A percentile compares a stretch with the other conserved stretches of the same genome.
Evolutionary conservation across 1,284 basidiomycete species (phyloP).

Genomic region (Pseudozyma sp.): DNA sequence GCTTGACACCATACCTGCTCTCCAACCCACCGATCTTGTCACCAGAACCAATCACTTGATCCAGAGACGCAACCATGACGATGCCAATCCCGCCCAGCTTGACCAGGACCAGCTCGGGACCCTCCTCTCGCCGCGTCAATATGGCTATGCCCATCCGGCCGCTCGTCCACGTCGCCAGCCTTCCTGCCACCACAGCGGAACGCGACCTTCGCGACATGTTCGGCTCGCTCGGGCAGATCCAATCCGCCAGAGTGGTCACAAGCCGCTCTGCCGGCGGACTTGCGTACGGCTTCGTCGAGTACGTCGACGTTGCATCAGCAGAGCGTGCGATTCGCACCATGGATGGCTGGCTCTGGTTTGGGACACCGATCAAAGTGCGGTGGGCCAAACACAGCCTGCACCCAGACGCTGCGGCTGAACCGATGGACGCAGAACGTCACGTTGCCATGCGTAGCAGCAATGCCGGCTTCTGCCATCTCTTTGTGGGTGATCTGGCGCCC

Average conservation of each 20-base stretch:
- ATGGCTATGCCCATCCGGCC: slow-evolving; percentile 21
- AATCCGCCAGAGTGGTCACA: slow-evolving; percentile 98
- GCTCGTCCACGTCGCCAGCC: slow-evolving; percentile 70
- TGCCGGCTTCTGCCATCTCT: slow-evolving; percentile 87
- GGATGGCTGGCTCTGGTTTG: slow-evolving; percentile 97
- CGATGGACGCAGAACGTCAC: neutral
- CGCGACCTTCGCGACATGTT: slow-evolving; percentile 90
- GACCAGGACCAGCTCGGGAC: slow-evolving; percentile 8
- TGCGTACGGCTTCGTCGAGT: slow-evolving; percentile 98
- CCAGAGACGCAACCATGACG: slow-evolving; percentile 18
- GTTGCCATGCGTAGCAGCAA: slow-evolving; percentile 79
- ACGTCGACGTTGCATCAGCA: slow-evolving; percentile 90
- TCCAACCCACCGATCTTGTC: too few relatives aligned
- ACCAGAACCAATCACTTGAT: neutral
- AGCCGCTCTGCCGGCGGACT: slow-evolving; percentile 80
- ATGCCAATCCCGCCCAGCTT: slow-evolving; percentile 10
- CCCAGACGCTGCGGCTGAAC: slow-evolving; percentile 22
- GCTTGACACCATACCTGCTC: too few relatives aligned
- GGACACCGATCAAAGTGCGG: slow-evolving; percentile 74
- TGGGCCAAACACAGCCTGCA: slow-evolving; percentile 62
- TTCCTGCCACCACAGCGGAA: slow-evolving; percentile 84
- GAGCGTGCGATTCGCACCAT: slow-evolving; percentile 96
- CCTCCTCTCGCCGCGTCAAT: slow-evolving; percentile 16
- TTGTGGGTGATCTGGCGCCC: slow-evolving; percentile 96
- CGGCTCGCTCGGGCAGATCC: slow-evolving; percentile 91